These are phyloP conservation scores for Picea glauca DNA, from an alignment of 75 land plant species.

Conservation along the genomic window DNA sequence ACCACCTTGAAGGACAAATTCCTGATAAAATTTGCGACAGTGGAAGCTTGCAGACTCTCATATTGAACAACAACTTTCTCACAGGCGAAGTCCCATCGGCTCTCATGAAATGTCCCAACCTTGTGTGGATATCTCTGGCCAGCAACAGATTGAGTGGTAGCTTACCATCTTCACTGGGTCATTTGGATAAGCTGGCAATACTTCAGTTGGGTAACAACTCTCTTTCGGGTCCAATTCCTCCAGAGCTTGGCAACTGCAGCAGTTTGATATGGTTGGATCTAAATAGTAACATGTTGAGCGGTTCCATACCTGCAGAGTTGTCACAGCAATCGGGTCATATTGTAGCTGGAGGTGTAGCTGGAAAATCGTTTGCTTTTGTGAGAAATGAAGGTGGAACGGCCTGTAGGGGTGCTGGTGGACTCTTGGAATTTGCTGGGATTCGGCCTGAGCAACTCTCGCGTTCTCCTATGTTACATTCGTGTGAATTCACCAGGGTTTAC, in stretches of 20 bases:
- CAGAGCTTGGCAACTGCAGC: conserved; percentile 52
- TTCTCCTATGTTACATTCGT: conserved; percentile 51
- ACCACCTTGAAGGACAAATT: conserved; percentile 66
- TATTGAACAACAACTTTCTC: conserved; percentile 69
- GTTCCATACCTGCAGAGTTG: conserved; percentile 54
- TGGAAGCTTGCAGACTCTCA: conserved; percentile 54
- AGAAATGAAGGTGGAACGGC: conserved; percentile 55
- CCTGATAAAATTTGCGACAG: conserved; percentile 50
- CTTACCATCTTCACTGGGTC: conserved; percentile 62
- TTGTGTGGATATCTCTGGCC: conserved; percentile 65
- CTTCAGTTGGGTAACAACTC: conserved; percentile 67
- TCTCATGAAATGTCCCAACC: conserved; percentile 35
- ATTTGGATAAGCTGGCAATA: conserved; percentile 52
- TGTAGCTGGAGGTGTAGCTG: conserved; percentile 40
- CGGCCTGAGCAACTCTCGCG: conserved; percentile 38
- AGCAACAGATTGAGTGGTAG: conserved; percentile 64
- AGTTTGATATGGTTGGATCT: conserved; percentile 71
- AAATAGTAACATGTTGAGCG: conserved; percentile 58
- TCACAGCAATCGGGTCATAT: conserved; percentile 55
- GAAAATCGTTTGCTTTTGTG: conserved; percentile 49
- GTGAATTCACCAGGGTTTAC: conserved; percentile 56
- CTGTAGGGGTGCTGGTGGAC: conserved; percentile 62
- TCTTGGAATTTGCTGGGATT: conserved; percentile 62
- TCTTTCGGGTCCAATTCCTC: conserved; percentile 68
- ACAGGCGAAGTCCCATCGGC: conserved; percentile 59